Evolutionary conservation across 108 stramenopile species (phyloP), one percentile per base, ranked within the genome.

Genomic region (Discostella stelligeroides): DNA sequence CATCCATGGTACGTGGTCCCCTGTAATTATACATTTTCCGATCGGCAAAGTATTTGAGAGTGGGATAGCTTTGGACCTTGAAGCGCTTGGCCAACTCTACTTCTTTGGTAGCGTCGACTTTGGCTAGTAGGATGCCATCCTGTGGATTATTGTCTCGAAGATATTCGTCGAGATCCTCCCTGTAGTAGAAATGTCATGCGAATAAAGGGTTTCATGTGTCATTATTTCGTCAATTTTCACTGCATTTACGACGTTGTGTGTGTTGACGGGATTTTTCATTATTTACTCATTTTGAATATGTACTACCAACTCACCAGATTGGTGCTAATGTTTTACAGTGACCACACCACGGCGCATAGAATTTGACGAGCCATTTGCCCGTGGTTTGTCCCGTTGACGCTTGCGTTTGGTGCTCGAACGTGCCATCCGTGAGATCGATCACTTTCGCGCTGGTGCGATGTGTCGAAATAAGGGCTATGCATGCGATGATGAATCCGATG

Each of bases 341-440:
- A 1, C 73, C 78, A 45, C 83, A 84, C 82, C 83, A 84, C n/a
- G 83, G 83, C 17, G 83, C 79, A 45, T 72, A 76, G 57, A 84
- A 79, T 25, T 77, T 78, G n/a, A 76, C 75, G 20, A 81, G 64
- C 78, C 78, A 79, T 37, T 79, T 79, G 15, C 78, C 78, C 4
- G 78, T 79, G 6, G 78, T 79, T 58, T 79, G 66, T 14, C 82
- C 82, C 18, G 82, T 82, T 1, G 82, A 79, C 10, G 82, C 50
- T 54, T 82, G 82, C 5, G 82, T 82, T 45, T 79, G 77, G 45
- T 82, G 82, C 57, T 82, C 82, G 34, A 82, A 82, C 8, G 77
- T 75, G 24, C 62, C 60, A 45, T 82, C 82, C 0, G 71, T 82
- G 24, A 82, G 68, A 18, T 74, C 67, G 29, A 75, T 82, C 3